Evolutionary conservation across 2,329 filamentous ascomycete genomes (phyloP).

Genomic region (Emericellopsis atlantica): DNA sequence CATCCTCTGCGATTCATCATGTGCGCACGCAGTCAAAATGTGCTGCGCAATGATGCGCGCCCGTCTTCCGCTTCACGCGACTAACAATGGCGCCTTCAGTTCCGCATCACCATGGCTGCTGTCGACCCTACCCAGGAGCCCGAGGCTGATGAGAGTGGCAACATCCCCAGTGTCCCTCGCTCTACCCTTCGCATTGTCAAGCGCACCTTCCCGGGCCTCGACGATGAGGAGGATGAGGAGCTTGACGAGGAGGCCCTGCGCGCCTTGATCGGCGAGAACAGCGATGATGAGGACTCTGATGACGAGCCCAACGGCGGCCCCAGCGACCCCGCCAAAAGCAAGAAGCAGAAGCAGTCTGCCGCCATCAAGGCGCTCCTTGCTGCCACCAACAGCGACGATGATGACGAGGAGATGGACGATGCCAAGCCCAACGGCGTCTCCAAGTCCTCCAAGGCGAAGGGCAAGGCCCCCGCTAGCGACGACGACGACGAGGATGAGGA

Average conservation of each 20-base stretch:
- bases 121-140: constrained; percentile 77
- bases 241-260: constrained; percentile 51
- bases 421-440: constrained; percentile 42
- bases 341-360: constrained; percentile 72
- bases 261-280: constrained; percentile 41
- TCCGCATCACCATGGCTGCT: constrained; percentile 97
- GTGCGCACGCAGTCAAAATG: neutral
- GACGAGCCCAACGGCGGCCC: constrained; percentile 77
- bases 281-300: constrained; percentile 39
- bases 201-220: constrained; percentile 45
- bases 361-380: constrained; percentile 67
- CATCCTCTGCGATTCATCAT: neutral
- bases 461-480: constrained; percentile 55
- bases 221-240: constrained; percentile 46
- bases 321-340: constrained; percentile 80
- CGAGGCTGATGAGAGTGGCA: constrained; percentile 50
- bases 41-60: neutral
- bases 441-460: constrained; percentile 52
- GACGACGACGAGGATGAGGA: constrained; percentile 44
- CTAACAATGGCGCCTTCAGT: constrained; percentile 35
- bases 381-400: constrained; percentile 47
- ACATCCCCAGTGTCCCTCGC: constrained; percentile 51
- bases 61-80: neutral
- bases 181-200: constrained; percentile 89
- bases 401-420: constrained; percentile 67